These are phyloP conservation scores for Pseudocercospora cruenta DNA, from an alignment of 2,329 filamentous ascomycete genomes.

Conservation along the genomic window DNA sequence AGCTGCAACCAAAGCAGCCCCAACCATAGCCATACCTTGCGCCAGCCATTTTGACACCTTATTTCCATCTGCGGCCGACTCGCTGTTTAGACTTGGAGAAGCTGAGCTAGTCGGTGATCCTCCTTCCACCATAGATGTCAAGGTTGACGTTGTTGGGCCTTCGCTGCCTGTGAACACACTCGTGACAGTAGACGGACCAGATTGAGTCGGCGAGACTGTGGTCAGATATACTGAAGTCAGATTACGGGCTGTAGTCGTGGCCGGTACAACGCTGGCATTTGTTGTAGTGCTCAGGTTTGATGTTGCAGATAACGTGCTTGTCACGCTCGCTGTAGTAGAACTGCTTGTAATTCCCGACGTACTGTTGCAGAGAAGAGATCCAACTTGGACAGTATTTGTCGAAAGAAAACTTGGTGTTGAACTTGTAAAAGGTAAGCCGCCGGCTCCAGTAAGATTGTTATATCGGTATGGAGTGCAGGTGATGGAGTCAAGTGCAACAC, in stretches of 20 bases:
- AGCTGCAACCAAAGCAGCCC: conserved; percentile 13
- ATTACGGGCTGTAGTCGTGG: conserved; percentile 15
- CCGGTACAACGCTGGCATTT: conserved; percentile 9
- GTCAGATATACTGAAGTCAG: conserved; percentile 21
- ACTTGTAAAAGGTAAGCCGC: conserved; percentile 31
- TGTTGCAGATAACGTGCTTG: conserved; percentile 12
- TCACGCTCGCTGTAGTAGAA: conserved; percentile 11
- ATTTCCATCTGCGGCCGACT: conserved; percentile 13
- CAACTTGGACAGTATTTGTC: conserved; percentile 34
- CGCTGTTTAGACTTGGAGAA: conserved; percentile 18
- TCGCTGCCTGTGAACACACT: conserved; percentile 19
- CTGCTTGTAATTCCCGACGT: conserved; percentile 2
- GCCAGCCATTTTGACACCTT: conserved; percentile 7
- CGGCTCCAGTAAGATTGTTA: conserved; percentile 27
- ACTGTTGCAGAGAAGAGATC: conserved; percentile 29
- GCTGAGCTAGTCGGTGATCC: conserved; percentile 9
- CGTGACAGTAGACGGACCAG: conserved; percentile 21
- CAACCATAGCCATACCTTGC: conserved; percentile 11
- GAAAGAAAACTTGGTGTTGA: conserved; percentile 26
- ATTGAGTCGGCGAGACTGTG: conserved; percentile 12
- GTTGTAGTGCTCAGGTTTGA: conserved; percentile 9
- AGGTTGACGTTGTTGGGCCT: conserved; percentile 19
- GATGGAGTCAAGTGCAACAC: conserved; percentile 25
- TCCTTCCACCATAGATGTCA: conserved; percentile 16
- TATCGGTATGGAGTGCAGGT: conserved; percentile 32